Evolutionary conservation across 768 basidiomycete genomes (phyloP), one percentile per base, ranked within the genome.

Genomic region (Ramaria rubella): DNA sequence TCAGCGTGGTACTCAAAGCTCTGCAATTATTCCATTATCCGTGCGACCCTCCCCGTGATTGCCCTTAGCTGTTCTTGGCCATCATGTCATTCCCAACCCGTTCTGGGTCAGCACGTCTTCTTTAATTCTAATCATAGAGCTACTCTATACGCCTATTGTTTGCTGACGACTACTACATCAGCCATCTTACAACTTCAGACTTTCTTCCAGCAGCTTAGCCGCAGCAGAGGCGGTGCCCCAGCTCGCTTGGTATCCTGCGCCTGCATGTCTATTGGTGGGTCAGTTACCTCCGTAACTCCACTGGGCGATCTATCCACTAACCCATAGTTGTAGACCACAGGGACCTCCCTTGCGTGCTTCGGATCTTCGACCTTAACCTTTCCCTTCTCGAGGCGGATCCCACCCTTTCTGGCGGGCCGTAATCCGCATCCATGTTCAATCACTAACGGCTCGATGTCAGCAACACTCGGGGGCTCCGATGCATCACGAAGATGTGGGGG

Each of bases 281-380:
- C 53, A 43, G 29, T 23, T 19, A 6, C n/a, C 40, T 27, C 40
- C 44, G 23, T 23, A 19, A 26, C 52, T 23, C 21, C 19, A 26
- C n/a, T 40, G 14, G 27, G 38, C n/a, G 21, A 57, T 30, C 19
- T 6, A 26, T 42, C 5, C n/a, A 68, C 77, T 64, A 64, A 83
- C 80, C 85, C 85, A 60, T 87, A 85, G 64, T 87, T 85, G 61
- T 81, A 74, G 0, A 86, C 73, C 24, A 85, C 65, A 0, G 81
- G 81, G 15, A 81, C 68, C 55, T 62, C 70, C 62, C 64, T 60
- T 19, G 63, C 52, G n/a, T 61, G 60, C 30, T 61, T 55, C 14
- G 60, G 62, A 11, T 70, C 69, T 19, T 7, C 30, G 12, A 33
- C 21, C 17, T n/a, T 15, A 23, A 76, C 61, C 71, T 69, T 75